These are phyloP conservation scores for Remersonia thermophila DNA, from an alignment of 2,329 filamentous ascomycete genomes.

Conservation along the genomic window DNA sequence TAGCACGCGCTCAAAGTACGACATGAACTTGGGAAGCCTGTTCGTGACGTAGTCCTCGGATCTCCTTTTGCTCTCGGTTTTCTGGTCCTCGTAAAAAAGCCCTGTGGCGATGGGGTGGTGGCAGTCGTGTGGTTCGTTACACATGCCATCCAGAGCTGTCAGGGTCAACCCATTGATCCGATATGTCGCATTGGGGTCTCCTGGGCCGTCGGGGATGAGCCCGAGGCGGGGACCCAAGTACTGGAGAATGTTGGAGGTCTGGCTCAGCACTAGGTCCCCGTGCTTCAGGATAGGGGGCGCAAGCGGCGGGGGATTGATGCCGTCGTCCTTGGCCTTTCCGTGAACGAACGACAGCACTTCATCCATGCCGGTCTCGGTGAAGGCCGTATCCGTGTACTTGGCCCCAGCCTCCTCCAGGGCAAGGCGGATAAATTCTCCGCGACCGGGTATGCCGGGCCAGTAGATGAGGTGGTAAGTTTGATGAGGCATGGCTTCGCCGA, in stretches of 20 bases:
- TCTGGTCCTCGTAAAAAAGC: slow-evolving; percentile 65
- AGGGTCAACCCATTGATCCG: slow-evolving; percentile 51
- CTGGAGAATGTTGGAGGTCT: slow-evolving; percentile 60
- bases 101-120: slow-evolving; percentile 55
- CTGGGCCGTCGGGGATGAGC: slow-evolving; percentile 34
- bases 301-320: slow-evolving; percentile 49
- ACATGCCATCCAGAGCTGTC: slow-evolving; percentile 58
- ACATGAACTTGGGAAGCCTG: slow-evolving; percentile 60
- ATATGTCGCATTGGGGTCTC: slow-evolving; percentile 34
- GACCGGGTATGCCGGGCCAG: slow-evolving; percentile 59
- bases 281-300: slow-evolving; percentile 56
- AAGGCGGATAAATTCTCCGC: slow-evolving; percentile 62
- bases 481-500: too few species aligned
- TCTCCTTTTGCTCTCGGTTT: slow-evolving; percentile 47
- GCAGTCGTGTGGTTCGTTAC: slow-evolving; percentile 60
- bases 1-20: slow-evolving; percentile 57
- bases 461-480: slow-evolving; percentile 54
- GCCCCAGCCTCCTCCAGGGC: slow-evolving; percentile 56
- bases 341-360: slow-evolving; percentile 37
- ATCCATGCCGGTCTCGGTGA: slow-evolving; percentile 35
- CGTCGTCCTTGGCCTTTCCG: slow-evolving; percentile 33
- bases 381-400: slow-evolving; percentile 49
- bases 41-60: slow-evolving; percentile 45
- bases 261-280: slow-evolving; percentile 49
- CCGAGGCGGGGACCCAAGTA: slow-evolving; percentile 54